A percentile compares a stretch with the other conserved stretches of the same genome.
Evolutionary conservation across 192 early-diverging fungal genomes (phyloP).

Genomic region (Funneliformis geosporum): DNA sequence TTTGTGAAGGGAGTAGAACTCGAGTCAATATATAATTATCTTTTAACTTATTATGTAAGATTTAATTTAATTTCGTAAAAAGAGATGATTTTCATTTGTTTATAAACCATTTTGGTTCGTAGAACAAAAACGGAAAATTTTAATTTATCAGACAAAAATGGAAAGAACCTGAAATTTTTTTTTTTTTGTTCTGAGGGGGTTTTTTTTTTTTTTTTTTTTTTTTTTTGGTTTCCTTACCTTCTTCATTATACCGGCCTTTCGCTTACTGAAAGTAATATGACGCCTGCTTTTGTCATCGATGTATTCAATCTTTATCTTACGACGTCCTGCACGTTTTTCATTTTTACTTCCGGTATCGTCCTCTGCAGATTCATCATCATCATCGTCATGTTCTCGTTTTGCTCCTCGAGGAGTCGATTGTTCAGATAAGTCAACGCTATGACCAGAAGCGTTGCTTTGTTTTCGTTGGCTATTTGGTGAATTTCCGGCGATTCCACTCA

Average conservation of each 20-base stretch:
- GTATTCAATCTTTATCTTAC: conserved; percentile 96
- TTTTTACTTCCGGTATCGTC: conserved; percentile 54
- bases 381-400: conserved; percentile 47
- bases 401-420: conserved; percentile 13
- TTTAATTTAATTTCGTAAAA: conserved; percentile 18
- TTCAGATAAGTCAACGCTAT: conserved; percentile 24
- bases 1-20: not conserved
- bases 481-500: not conserved
- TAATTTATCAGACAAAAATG: too few species aligned
- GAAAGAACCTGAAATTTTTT: too few species aligned
- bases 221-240: conserved; percentile 52
- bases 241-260: conserved; percentile 98
- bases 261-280: conserved; percentile 93
- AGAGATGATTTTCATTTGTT: conserved; percentile 28
- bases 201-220: not conserved
- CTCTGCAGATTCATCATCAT: conserved; percentile 65
- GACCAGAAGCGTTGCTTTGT: conserved; percentile 14
- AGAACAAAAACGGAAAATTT: not conserved
- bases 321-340: conserved; percentile 74
- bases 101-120: conserved; percentile 32
- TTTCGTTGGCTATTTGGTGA: conserved; percentile 20
- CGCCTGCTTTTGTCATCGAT: conserved; percentile 92
- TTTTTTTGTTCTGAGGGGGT: too few species aligned
- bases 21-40: not conserved
- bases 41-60: not conserved